phyloP scores from a whole-genome alignment of 2,329 filamentous ascomycete genomes.

The Colletotrichum tamarilloi region DNA sequence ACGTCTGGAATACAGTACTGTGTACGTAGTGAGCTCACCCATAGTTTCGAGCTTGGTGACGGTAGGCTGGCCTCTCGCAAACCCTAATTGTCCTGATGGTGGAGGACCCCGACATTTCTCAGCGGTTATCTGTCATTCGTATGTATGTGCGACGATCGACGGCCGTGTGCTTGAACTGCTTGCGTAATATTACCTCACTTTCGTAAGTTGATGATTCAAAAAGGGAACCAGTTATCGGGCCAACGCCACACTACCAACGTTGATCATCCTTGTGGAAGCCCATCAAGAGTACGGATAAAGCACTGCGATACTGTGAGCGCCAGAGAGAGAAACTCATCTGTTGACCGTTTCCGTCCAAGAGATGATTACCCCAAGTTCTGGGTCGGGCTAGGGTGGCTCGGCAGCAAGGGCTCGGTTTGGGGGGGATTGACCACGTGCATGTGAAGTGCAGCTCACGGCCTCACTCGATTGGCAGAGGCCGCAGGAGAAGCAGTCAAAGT shows the following conservation, averaged over 20 bases:
- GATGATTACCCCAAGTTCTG: not conserved
- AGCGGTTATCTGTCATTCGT: constrained; percentile 12
- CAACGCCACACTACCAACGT: not conserved
- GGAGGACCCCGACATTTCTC: not conserved
- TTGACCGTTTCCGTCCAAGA: not conserved
- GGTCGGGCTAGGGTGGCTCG: not conserved
- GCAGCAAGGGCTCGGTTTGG: not conserved
- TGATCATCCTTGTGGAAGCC: constrained; percentile 1
- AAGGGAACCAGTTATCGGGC: not conserved
- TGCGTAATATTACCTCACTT: not conserved
- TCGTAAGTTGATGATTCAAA: not conserved
- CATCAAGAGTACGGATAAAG: not conserved
- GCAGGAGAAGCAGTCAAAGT: not conserved
- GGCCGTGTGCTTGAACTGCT: not conserved
- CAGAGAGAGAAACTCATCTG: not conserved
- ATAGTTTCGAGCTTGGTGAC: not conserved
- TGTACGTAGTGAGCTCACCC: not conserved
- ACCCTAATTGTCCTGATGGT: not conserved
- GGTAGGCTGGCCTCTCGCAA: not conserved
- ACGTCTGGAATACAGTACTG: constrained; percentile 10
- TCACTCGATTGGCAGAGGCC: constrained; percentile 14
- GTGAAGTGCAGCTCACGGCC: not conserved
- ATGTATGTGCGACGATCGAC: constrained; percentile 11
- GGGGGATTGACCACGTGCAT: constrained; percentile 7
- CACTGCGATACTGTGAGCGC: not conserved